These are phyloP conservation scores for Hypomontagnella monticulosa DNA, from an alignment of 495 filamentous ascomycete genomes.

Conservation along the genomic window DNA sequence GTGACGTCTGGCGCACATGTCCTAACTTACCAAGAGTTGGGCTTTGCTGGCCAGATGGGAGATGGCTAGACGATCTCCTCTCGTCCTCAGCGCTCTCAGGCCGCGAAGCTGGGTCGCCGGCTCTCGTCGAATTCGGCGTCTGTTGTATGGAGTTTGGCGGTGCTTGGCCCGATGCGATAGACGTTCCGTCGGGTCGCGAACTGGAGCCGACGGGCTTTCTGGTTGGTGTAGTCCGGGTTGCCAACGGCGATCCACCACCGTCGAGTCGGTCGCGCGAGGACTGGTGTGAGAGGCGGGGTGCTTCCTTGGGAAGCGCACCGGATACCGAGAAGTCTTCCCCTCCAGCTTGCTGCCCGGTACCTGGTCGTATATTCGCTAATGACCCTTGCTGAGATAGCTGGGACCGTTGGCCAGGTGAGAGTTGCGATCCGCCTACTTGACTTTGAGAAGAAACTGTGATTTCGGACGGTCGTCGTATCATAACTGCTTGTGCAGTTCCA, in stretches of 20 bases:
- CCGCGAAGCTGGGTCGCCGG: slow-evolving; percentile 17
- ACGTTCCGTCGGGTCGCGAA: slow-evolving; percentile 24
- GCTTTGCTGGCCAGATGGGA: slow-evolving; percentile 40
- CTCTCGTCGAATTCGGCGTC: background rate
- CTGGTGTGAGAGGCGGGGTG: slow-evolving; percentile 27
- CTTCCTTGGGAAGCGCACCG: slow-evolving; percentile 16
- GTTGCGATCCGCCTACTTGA: slow-evolving; percentile 10
- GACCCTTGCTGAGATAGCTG: slow-evolving; percentile 23
- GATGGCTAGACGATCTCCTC: slow-evolving; percentile 35
- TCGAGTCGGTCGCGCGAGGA: slow-evolving; percentile 22
- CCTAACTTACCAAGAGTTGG: slow-evolving; percentile 39
- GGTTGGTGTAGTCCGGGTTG: slow-evolving; percentile 32
- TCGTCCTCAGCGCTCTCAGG: slow-evolving; percentile 31
- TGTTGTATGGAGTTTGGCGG: background rate
- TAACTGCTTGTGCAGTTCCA: slow-evolving; percentile 36
- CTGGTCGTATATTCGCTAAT: slow-evolving; percentile 23
- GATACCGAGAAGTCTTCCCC: slow-evolving; percentile 18
- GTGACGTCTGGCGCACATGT: slow-evolving; percentile 41
- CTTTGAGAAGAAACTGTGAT: slow-evolving; percentile 42
- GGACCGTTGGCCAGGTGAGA: slow-evolving; percentile 20
- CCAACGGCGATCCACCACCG: slow-evolving; percentile 4
- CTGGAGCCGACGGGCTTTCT: slow-evolving; percentile 43
- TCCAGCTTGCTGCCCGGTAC: slow-evolving; percentile 13
- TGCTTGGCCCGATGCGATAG: slow-evolving; percentile 17
- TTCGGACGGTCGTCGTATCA: slow-evolving; percentile 42